Conservation (phyloP, 306 rosid genomes). For the Trichosanthes cucumerina region DNA sequence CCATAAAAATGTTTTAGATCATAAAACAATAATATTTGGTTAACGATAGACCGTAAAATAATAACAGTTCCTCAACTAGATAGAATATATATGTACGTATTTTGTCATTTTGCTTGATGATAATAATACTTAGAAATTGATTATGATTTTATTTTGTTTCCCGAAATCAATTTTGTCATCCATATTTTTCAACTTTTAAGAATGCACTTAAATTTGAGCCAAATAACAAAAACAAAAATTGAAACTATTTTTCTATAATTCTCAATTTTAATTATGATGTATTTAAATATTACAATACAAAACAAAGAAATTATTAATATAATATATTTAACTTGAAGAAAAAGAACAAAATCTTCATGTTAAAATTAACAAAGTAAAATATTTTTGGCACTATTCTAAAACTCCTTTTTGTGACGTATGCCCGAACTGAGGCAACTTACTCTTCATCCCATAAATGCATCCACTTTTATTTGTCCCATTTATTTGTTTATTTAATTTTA, state of each 20-base stretch:
- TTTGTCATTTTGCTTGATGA: background rate
- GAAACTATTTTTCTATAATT: background rate
- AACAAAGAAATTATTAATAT: background rate
- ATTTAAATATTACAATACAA: background rate
- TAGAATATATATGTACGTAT: too few species aligned
- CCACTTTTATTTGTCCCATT: background rate
- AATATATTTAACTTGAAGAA: background rate
- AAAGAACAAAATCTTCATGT: background rate
- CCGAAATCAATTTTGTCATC: too few species aligned
- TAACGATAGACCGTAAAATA: too few species aligned
- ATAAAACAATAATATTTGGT: too few species aligned
- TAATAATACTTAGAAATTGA: too few species aligned
- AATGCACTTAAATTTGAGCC: background rate
- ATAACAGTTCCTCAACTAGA: too few species aligned
- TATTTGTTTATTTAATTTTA: background rate
- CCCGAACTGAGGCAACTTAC: background rate
- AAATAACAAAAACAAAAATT: background rate
- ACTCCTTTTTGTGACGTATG: background rate
- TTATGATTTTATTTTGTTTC: background rate
- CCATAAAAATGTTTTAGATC: too few species aligned
- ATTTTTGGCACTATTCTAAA: background rate
- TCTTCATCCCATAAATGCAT: background rate
- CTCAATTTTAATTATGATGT: background rate
- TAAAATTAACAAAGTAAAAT: background rate
- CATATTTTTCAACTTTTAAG: too few species aligned